phyloP scores from a whole-genome alignment of 2,329 filamentous ascomycete genomes.

The Xylaria sp. region DNA sequence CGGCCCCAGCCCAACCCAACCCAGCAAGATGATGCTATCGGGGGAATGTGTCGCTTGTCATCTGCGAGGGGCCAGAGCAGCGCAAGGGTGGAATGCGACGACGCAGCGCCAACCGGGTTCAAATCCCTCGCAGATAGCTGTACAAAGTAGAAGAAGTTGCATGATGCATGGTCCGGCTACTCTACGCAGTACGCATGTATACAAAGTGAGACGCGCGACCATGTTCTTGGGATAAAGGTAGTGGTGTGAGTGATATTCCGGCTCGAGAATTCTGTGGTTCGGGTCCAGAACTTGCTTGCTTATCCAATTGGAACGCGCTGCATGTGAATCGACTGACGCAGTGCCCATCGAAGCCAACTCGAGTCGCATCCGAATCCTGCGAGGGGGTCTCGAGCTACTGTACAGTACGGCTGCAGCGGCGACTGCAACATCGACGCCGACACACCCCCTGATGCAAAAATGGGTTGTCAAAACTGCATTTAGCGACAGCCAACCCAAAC shows the following conservation, averaged over 20 bases:
- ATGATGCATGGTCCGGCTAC: conserved; percentile 16
- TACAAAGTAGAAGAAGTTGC: too few species aligned
- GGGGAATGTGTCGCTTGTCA: conserved; percentile 6
- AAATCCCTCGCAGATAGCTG: conserved; percentile 16
- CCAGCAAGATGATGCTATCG: background rate
- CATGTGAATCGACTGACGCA: conserved; percentile 4
- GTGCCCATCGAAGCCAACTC: conserved; percentile 4
- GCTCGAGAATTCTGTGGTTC: conserved; percentile 8
- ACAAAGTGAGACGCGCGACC: conserved; percentile 7
- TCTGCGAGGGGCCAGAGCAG: conserved; percentile 11
- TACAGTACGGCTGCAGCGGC: background rate
- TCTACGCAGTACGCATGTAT: background rate
- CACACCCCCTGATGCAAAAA: background rate
- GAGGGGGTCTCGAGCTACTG: background rate
- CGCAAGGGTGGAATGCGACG: background rate
- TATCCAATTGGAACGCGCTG: conserved; percentile 8
- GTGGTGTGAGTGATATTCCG: conserved; percentile 30
- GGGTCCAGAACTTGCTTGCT: conserved; percentile 4
- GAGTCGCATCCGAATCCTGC: background rate
- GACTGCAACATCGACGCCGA: background rate
- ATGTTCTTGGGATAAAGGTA: conserved; percentile 10
- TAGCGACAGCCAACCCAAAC: conserved; percentile 11
- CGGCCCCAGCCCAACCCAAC: conserved; percentile 1
- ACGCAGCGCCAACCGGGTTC: conserved; percentile 15
- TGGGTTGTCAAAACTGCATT: conserved; percentile 7